A percentile compares a stretch with the other conserved stretches of the same genome.
These are phyloP conservation scores for Phanerodontia chrysosporium DNA, from an alignment of 768 basidiomycete genomes.

Conservation along the genomic window DNA sequence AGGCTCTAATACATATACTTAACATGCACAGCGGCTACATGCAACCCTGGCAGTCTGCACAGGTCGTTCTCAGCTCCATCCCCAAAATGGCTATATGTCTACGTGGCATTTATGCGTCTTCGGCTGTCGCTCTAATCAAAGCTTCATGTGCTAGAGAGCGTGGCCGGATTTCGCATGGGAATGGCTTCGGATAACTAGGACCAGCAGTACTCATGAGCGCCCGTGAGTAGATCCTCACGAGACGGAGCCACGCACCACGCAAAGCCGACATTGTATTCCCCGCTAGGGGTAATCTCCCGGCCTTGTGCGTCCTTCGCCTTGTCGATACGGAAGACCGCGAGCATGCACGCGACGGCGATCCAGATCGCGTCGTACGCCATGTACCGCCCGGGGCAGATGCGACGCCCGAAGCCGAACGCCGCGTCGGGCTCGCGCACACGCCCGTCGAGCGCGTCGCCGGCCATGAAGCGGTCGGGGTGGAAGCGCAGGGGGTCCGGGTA, in stretches of 20 bases:
- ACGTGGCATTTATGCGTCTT: too few relatives aligned
- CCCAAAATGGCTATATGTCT: too few relatives aligned
- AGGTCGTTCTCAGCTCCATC: too few relatives aligned
- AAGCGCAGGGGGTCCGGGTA: slow-evolving; percentile 30
- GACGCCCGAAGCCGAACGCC: slow-evolving; percentile 16
- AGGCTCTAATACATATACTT: too few relatives aligned
- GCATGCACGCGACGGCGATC: slow-evolving; percentile 18
- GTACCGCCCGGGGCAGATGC: slow-evolving; percentile 22
- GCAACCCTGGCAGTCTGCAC: too few relatives aligned
- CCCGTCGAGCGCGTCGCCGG: slow-evolving; percentile 11
- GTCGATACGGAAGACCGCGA: slow-evolving; percentile 20
- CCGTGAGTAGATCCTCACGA: not conserved
- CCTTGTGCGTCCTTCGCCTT: slow-evolving; percentile 18
- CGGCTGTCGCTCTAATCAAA: not conserved
- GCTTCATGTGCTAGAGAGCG: slow-evolving; percentile 4
- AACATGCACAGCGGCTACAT: too few relatives aligned
- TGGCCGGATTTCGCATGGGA: slow-evolving; percentile 2
- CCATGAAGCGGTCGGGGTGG: slow-evolving; percentile 15
- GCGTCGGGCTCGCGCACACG: slow-evolving; percentile 10
- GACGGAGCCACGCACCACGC: slow-evolving; percentile 7
- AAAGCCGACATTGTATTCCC: slow-evolving; percentile 6
- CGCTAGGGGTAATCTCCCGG: slow-evolving; percentile 9
- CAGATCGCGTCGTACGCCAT: slow-evolving; percentile 22
- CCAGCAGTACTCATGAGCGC: not conserved
- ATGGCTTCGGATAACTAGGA: slow-evolving; percentile 10